Base-by-base conservation (phyloP, 1,139 yeast genomes). In the Hansenula lynferdii region DNA sequence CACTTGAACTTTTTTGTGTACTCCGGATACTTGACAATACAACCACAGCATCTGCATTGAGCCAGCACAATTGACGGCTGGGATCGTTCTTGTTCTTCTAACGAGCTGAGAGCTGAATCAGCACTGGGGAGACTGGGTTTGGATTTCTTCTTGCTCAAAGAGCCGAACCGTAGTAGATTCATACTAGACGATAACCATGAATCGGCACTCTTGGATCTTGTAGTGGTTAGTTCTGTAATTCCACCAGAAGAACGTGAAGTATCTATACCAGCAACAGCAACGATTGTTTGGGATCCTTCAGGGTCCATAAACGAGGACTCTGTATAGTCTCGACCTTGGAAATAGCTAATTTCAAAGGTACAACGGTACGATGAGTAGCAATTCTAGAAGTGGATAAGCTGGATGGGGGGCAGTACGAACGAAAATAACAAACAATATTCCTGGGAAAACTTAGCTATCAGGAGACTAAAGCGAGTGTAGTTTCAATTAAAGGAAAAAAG, bases 11-110 rank as follows among this genome's bases (percentile, higher is more conserved):
- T 77, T 9, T 55, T 41, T 2, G 72, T 63, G 8, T 56, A 56
- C 6, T 58, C 58, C 0, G 83, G 80, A 45, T 74, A 70, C 11
- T 72, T 67, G 28, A 82, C 57, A 7, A 71, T 51, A 0, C 79
- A 72, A 1, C 83, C 85, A 60, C 95, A 84, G 54, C 94, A 84
- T 8, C 57, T 50, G 44, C 77, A 71, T 11, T 34, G 42, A 26
- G 40, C 46, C 10, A 54, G 37, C 3, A 41, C 9, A 7, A 15
- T 15, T 15, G 3, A 28, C 20, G 8, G 28, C 14, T n/a, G 21
- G 26, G 11, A 26, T 20, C 12, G 34, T 22, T 19, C 12, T 12
- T 24, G 6, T 5, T 12, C 15, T 4, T 14, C 12, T 12, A 24
- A 5, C 6, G 26, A 24, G 8, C 22, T 20, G 6, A n/a, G n/a